These are phyloP conservation scores for Ilyonectria sp. DNA, from an alignment of 2,329 filamentous ascomycete species.

Conservation along the genomic window DNA sequence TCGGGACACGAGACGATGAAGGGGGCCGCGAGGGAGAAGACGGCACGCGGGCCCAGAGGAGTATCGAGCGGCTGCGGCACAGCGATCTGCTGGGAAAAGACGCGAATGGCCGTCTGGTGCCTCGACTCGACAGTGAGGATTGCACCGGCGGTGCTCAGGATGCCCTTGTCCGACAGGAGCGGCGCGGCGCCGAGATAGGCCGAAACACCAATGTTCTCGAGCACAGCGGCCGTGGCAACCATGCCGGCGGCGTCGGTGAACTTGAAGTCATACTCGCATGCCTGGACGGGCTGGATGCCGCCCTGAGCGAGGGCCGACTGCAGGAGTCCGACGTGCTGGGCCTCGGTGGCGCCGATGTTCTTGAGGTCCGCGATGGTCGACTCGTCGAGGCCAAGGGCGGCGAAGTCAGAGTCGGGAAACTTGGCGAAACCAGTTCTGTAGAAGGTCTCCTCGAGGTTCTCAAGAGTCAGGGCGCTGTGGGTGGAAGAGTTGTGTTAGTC, in stretches of 20 bases:
- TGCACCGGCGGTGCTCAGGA: slow-evolving; percentile 77
- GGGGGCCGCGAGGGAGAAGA: slow-evolving; percentile 81
- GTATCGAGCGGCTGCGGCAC: slow-evolving; percentile 80
- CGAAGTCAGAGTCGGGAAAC: slow-evolving; percentile 77
- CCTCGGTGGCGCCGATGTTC: slow-evolving; percentile 74
- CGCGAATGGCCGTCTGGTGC: slow-evolving; percentile 81
- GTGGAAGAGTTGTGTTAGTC: slow-evolving; percentile 8
- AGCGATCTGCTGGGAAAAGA: slow-evolving; percentile 69
- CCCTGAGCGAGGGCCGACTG: slow-evolving; percentile 65
- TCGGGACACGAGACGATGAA: slow-evolving; percentile 81
- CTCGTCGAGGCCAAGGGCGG: slow-evolving; percentile 58
- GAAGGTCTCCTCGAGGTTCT: slow-evolving; percentile 82
- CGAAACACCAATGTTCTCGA: slow-evolving; percentile 82
- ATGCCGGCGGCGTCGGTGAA: slow-evolving; percentile 78
- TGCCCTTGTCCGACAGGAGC: slow-evolving; percentile 70
- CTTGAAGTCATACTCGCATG: slow-evolving; percentile 82
- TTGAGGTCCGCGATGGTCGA: slow-evolving; percentile 65
- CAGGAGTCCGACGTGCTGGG: slow-evolving; percentile 58
- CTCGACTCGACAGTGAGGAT: slow-evolving; percentile 82
- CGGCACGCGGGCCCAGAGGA: slow-evolving; percentile 75
- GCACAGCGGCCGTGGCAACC: slow-evolving; percentile 77
- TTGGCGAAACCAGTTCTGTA: slow-evolving; percentile 80
- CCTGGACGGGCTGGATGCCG: slow-evolving; percentile 76
- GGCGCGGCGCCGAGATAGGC: slow-evolving; percentile 81
- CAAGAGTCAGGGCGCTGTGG: slow-evolving; percentile 75